Base-by-base conservation (phyloP, 2,329 filamentous ascomycete genomes). In the Calonectria ilicicola region DNA sequence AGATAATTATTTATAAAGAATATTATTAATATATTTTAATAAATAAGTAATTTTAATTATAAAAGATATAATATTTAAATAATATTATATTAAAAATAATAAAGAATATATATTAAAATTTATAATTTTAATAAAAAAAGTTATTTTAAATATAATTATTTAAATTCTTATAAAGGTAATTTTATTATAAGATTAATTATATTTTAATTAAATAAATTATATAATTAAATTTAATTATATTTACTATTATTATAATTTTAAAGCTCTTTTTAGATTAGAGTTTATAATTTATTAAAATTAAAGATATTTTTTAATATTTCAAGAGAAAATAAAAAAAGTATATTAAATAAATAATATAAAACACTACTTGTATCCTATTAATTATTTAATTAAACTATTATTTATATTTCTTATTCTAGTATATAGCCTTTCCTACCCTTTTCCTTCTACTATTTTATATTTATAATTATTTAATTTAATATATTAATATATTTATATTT, bases 11-110 rank as follows among this genome's bases (percentile, higher is more conserved):
- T 14, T 32, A 38, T 8, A 23, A 17, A 38, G 27, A 15, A 38
- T 35, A 35, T 12, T 35, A 35, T 35, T 35, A 35, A 35, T 29
- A 35, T 35, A 8, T 35, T 35, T 35, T 35, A 35, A 12, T 35
- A 58, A 2, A 21, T 32, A 58, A 38, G 10, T 8, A 58, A 5
- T 14, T 49, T 15, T 10, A 14, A 8, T n/a, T 3, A 27, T n/a
- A 49, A 49, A 21, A 3, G 27, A 49, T 23, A n/a, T 49, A 21
- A 5, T 49, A 23, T 49, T 32, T 17, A 58, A 58, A 21, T 10
- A 10, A 35, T 49, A 44, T n/a, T n/a, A 60, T 68, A 68, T 21
- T 60, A 56, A 60, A 44, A 19, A 58, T 68, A 44, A 7, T 19
- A 44, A 44, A 44, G 12, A 12, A 35, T 29, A 5, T 29, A 35